Evolutionary conservation across 805 yeast species (phyloP).

Genomic region (Ogataea ramenticola): DNA sequence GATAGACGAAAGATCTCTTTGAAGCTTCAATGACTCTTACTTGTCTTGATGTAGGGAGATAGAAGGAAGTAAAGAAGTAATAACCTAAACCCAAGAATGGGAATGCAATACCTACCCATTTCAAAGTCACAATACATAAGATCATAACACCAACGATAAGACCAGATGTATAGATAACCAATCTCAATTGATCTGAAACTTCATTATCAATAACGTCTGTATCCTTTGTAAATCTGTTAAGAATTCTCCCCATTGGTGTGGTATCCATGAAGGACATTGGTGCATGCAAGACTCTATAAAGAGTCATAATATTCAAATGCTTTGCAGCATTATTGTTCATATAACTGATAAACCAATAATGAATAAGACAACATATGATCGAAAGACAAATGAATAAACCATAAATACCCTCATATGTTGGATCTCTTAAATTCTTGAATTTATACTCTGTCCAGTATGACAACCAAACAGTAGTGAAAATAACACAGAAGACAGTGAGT

Average conservation of each 20-base stretch:
- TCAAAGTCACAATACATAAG: conserved; percentile 52
- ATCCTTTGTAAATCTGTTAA: conserved; percentile 74
- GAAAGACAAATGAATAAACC: conserved; percentile 44
- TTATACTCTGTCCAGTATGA: conserved; percentile 58
- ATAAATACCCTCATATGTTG: conserved; percentile 43
- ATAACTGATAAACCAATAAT: conserved; percentile 40
- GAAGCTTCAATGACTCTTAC: conserved; percentile 69
- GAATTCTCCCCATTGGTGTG: conserved; percentile 71
- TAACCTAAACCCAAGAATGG: conserved; percentile 44
- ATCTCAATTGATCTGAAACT: conserved; percentile 54
- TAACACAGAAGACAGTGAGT: conserved; percentile 33
- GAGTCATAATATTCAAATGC: conserved; percentile 50
- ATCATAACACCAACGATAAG: conserved; percentile 51
- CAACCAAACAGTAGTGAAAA: conserved; percentile 59
- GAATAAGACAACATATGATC: conserved; percentile 28
- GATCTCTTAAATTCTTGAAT: conserved; percentile 38
- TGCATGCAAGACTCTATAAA: conserved; percentile 49
- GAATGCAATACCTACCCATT: conserved; percentile 63
- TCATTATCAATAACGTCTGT: conserved; percentile 71
- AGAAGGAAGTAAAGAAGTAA: conserved; percentile 43
- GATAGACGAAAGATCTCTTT: conserved; percentile 62
- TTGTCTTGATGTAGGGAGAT: conserved; percentile 69
- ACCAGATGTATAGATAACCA: conserved; percentile 43
- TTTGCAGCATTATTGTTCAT: conserved; percentile 43
- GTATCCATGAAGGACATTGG: conserved; percentile 74